A percentile compares a stretch with the other conserved stretches of the same genome.
These are phyloP conservation scores for Ceratobasidium sp. DNA, from an alignment of 1,284 basidiomycete species.

Conservation along the genomic window DNA sequence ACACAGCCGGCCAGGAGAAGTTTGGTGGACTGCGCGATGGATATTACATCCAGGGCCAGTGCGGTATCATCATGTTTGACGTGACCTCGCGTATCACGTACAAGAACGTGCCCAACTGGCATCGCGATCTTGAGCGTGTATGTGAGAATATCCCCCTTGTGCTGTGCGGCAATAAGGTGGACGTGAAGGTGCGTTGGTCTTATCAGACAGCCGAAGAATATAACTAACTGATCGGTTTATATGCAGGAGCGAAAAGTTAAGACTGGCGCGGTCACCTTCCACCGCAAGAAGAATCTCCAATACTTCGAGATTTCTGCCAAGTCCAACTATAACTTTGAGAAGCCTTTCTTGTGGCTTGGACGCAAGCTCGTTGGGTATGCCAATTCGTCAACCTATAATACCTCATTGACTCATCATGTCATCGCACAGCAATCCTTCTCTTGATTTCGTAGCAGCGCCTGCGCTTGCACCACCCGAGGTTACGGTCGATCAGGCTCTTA, in stretches of 20 bases:
- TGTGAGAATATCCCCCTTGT: constrained; percentile 99
- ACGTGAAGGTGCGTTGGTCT: constrained; percentile 86
- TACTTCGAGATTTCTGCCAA: constrained; percentile 99
- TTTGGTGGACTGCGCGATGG: constrained; percentile 98
- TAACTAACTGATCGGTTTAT: neutral
- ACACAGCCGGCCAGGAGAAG: constrained; percentile 99
- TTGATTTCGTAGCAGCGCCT: constrained; percentile 97
- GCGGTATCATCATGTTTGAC: constrained; percentile 99
- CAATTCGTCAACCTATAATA: constrained; percentile 10
- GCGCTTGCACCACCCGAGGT: constrained; percentile 97
- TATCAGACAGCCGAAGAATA: neutral
- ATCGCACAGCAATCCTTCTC: constrained; percentile 76
- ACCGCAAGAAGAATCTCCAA: constrained; percentile 99
- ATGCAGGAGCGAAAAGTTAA: constrained; percentile 98
- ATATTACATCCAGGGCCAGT: constrained; percentile 99
- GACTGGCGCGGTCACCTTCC: constrained; percentile 98
- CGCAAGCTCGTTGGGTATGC: constrained; percentile 96
- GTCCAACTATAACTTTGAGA: constrained; percentile 99
- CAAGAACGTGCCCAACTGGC: constrained; percentile 99
- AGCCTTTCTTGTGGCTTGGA: constrained; percentile 99
- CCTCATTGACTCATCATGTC: constrained; percentile 19
- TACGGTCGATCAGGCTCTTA: constrained; percentile 82
- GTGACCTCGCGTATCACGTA: constrained; percentile 99
- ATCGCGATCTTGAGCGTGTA: constrained; percentile 98
- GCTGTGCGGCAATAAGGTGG: constrained; percentile 99